Evolutionary conservation across 306 rosid species (phyloP).

Genomic region (Canavalia gladiata): DNA sequence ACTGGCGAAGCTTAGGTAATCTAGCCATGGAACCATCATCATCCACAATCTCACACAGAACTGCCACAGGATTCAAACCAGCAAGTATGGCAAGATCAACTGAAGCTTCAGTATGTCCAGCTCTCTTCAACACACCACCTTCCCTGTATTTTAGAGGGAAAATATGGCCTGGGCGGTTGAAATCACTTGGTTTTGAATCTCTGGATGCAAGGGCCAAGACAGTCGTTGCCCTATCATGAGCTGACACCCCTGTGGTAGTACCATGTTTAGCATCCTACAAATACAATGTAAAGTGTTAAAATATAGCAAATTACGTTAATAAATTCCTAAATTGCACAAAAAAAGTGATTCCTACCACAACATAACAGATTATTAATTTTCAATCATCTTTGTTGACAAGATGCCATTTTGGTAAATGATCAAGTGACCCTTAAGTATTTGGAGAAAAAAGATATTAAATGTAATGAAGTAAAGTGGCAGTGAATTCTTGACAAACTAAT

Average conservation of each 20-base stretch:
- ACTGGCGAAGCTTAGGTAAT: conserved; percentile 84
- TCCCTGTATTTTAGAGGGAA: conserved; percentile 89
- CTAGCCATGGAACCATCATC: conserved; percentile 99
- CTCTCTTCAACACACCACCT: conserved; percentile 96
- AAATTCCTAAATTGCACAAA: conserved; percentile 18
- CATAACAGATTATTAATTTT: conserved; percentile 31
- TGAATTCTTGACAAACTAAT: conserved; percentile 39
- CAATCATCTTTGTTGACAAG: neutral
- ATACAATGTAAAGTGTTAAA: conserved; percentile 39
- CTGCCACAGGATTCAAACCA: conserved; percentile 81
- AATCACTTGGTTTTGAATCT: conserved; percentile 86
- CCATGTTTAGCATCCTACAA: conserved; percentile 84
- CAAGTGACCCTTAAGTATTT: neutral
- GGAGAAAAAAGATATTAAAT: conserved; percentile 1
- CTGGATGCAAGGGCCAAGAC: conserved; percentile 88
- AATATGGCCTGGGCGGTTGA: conserved; percentile 97
- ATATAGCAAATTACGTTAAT: neutral
- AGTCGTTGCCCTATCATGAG: conserved; percentile 90
- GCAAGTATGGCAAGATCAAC: conserved; percentile 91
- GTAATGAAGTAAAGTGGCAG: neutral
- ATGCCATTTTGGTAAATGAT: conserved; percentile 9
- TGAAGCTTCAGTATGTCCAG: conserved; percentile 98
- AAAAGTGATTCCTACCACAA: conserved; percentile 2
- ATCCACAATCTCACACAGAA: conserved; percentile 94
- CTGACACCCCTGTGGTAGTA: conserved; percentile 96